A percentile compares a stretch with the other conserved stretches of the same genome.
These are phyloP conservation scores for Lithocarpus polystachyus DNA, from an alignment of 306 rosid genomes.

Conservation along the genomic window DNA sequence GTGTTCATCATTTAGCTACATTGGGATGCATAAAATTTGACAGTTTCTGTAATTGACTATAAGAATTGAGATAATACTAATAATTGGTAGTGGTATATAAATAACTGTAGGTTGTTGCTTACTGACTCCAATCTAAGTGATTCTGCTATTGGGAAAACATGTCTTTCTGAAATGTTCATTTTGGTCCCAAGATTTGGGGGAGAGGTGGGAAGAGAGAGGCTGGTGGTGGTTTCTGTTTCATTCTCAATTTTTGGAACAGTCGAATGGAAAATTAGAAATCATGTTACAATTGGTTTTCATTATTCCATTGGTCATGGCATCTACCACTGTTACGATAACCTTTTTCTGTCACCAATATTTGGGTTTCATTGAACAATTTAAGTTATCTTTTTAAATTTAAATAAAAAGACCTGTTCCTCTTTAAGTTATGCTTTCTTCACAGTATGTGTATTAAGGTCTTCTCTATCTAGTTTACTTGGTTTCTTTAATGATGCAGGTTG, in stretches of 20 bases:
- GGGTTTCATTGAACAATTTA: neutral
- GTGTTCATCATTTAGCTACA: neutral
- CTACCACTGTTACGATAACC: neutral
- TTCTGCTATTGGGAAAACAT: no score
- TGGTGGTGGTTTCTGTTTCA: neutral
- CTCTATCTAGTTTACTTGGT: neutral
- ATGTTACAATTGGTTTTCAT: conserved; percentile 7
- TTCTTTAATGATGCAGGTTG: conserved; percentile 59
- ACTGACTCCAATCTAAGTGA: no score
- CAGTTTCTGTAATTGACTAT: neutral
- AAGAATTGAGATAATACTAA: neutral
- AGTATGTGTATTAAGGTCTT: neutral
- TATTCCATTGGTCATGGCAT: neutral
- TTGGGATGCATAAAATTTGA: neutral
- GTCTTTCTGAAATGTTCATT: no score
- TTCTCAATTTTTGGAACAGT: neutral
- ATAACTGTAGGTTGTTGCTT: neutral
- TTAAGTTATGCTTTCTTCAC: neutral
- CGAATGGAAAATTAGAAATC: neutral
- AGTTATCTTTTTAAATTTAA: neutral
- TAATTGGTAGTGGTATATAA: neutral
- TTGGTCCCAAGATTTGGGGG: no score
- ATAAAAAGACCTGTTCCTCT: neutral
- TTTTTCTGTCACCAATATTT: neutral
- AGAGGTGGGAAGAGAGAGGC: neutral